phyloP scores from a whole-genome alignment of 2,329 filamentous ascomycete genomes.

The Tolypocladium tropicale region DNA sequence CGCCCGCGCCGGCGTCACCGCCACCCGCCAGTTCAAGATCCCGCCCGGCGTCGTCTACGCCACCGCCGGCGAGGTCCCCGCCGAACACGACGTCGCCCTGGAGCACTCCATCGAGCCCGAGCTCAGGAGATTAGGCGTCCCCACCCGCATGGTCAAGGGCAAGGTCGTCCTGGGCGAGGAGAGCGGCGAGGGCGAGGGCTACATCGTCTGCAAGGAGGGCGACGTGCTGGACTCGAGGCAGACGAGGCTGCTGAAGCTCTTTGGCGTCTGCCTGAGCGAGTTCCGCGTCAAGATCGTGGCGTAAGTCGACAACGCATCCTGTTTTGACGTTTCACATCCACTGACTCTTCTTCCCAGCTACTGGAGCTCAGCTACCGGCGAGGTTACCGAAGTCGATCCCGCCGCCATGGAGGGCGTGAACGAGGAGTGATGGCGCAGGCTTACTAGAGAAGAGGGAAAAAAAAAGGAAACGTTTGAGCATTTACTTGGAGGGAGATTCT shows the following conservation, averaged over 20 bases:
- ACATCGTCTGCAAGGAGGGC: slow-evolving; percentile 75
- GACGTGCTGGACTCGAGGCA: slow-evolving; percentile 82
- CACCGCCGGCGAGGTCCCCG: slow-evolving; percentile 67
- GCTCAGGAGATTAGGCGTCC: slow-evolving; percentile 79
- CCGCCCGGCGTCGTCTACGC: slow-evolving; percentile 77
- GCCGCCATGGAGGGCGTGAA: slow-evolving; percentile 27
- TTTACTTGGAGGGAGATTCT: slow-evolving; percentile 3
- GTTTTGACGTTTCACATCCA: not conserved
- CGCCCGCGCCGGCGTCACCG: slow-evolving; percentile 73
- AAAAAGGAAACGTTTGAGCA: not conserved
- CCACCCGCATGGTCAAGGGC: slow-evolving; percentile 79
- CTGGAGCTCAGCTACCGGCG: slow-evolving; percentile 48
- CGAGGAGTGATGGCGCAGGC: slow-evolving; percentile 8
- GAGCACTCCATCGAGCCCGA: slow-evolving; percentile 86
- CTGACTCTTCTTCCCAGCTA: slow-evolving; percentile 28
- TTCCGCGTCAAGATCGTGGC: slow-evolving; percentile 76
- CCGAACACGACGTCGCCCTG: slow-evolving; percentile 75
- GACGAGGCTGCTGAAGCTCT: slow-evolving; percentile 87
- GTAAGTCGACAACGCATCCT: slow-evolving; percentile 31
- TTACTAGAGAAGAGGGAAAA: slow-evolving; percentile 6
- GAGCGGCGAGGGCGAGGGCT: slow-evolving; percentile 45
- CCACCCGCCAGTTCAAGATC: slow-evolving; percentile 66
- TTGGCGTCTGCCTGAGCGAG: slow-evolving; percentile 81
- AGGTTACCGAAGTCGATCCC: slow-evolving; percentile 45
- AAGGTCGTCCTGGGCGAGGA: slow-evolving; percentile 63